phyloP scores from a whole-genome alignment of 257 asterid genomes.

The Phtheirospermum japonicum region DNA sequence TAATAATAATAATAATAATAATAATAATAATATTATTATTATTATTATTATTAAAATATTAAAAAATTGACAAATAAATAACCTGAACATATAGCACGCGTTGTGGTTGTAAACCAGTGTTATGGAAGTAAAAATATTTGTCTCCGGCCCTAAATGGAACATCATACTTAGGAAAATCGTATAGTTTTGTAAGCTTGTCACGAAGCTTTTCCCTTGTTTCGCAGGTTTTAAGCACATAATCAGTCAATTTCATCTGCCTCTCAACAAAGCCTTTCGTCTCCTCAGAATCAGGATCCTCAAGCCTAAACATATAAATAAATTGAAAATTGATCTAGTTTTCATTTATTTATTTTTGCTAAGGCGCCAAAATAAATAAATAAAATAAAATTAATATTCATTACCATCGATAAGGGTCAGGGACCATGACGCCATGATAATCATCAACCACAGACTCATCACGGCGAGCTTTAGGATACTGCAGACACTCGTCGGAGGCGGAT shows the following conservation, averaged over 20 bases:
- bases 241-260: constrained; percentile 64
- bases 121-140: constrained; percentile 79
- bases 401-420: constrained; percentile 96
- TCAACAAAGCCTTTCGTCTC: constrained; percentile 84
- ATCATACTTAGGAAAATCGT: constrained; percentile 70
- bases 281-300: constrained; percentile 90
- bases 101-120: constrained; percentile 93
- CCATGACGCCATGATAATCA: constrained; percentile 63
- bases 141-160: constrained; percentile 86
- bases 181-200: constrained; percentile 57
- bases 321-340: constrained; percentile 18
- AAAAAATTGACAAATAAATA: no score
- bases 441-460: constrained; percentile 80
- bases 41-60: no score
- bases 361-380: not conserved
- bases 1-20: no score
- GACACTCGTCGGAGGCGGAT: constrained; percentile 35
- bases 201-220: constrained; percentile 69
- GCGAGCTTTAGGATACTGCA: constrained; percentile 61
- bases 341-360: not conserved
- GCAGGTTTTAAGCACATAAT: constrained; percentile 67
- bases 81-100: constrained; percentile 86
- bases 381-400: constrained; percentile 19
- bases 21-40: no score
- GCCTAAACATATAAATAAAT: constrained; percentile 46